These are phyloP conservation scores for Rheum nobile DNA, from an alignment of 148 eudicot genomes.

Conservation along the genomic window DNA sequence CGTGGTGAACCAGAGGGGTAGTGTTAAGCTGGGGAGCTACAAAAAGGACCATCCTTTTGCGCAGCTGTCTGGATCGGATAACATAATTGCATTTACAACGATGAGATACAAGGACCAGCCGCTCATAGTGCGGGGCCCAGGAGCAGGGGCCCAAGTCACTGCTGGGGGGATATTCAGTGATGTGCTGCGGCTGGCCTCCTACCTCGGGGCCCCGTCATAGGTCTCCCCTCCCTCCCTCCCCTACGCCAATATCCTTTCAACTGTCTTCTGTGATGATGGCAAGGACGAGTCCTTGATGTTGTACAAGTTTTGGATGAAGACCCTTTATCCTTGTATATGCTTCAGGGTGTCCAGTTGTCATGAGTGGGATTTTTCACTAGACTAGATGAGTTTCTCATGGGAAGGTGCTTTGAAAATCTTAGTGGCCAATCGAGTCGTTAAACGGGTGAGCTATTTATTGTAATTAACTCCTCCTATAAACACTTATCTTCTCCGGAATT, in stretches of 20 bases:
- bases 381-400: no score
- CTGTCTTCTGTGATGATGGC: neutral
- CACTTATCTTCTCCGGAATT: no score
- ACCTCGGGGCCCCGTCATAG: constrained; percentile 95
- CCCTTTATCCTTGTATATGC: neutral
- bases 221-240: neutral
- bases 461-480: no score
- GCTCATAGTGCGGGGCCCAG: constrained; percentile 90
- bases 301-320: neutral
- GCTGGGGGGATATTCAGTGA: constrained; percentile 98
- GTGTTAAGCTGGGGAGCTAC: constrained; percentile 65
- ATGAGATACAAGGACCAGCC: constrained; percentile 81
- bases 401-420: no score
- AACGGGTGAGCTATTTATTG: no score
- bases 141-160: constrained; percentile 93
- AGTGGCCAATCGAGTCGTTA: no score
- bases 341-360: neutral
- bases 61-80: constrained; percentile 88
- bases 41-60: constrained; percentile 92
- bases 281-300: neutral
- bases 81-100: constrained; percentile 85
- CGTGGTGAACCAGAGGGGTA: constrained; percentile 55
- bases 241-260: no score
- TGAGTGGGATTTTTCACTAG: no score
- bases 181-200: constrained; percentile 73